Evolutionary conservation across 257 asterid species (phyloP), one percentile per base, ranked within the genome.

Genomic region (Dorcoceras hygrometricum): DNA sequence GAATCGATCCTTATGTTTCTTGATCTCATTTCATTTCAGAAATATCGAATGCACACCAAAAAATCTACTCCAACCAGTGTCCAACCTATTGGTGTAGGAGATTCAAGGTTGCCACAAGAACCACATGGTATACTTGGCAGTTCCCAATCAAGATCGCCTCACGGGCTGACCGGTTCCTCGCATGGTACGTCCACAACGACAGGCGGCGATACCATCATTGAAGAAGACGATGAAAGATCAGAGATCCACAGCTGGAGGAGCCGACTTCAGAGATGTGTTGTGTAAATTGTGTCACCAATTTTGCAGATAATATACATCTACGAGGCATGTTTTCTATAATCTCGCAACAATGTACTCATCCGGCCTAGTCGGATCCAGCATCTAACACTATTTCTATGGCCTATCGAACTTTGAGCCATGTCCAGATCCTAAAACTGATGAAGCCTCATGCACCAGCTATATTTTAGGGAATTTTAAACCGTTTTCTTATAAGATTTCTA

Each of bases 131-230:
- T 76, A 67, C 80, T 59, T 53, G 71, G 80, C 75, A 68, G 62
- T 62, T 83, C 84, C 6, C 79, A 78, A 29, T 80, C 88, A 54
- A 80, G 79, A 63, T 83, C 88, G 46, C 86, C 86, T 48, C 80
- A 78, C 55, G 76, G 86, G 31, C 74, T 80, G 63, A 74, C 69
- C 12, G 86, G 80, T 18, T 68, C 76, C 62, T 75, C 78, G 16
- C 54, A 67, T 50, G 81, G 78, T 16, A 83, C 86, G 43, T 83
- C 86, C 29, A 80, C 63, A 59, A 77, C 82, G 0, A 77, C 83
- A 0, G 84, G 79, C 18, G 78, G 74, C 23, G 82, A 80, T 54
- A 80, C 79, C 66, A 39, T 39, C 1, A 59, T 78, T 76, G 84
- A 80, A 64, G 86, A 80, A 10, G 83, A 78, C 3, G 53, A 80